Evolutionary conservation across 225 moss, liverwort and hornwort genomes (phyloP).

Genomic region (Polytrichum commune): DNA sequence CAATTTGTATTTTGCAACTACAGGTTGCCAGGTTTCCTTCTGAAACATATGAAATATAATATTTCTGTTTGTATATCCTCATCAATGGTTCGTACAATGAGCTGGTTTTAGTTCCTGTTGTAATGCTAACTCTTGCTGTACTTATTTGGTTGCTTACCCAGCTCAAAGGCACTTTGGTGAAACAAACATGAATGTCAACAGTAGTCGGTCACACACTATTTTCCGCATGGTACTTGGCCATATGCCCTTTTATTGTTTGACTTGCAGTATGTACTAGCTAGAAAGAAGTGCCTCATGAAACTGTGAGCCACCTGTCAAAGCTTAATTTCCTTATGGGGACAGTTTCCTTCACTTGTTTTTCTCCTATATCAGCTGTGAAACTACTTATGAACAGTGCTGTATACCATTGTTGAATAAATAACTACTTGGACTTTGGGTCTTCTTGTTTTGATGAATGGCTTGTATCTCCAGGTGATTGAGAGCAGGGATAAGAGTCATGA

Average conservation of each 20-base stretch:
- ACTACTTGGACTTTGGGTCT: no score
- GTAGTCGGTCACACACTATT: constrained; percentile 90
- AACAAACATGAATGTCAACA: constrained; percentile 92
- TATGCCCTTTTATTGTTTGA: constrained; percentile 5
- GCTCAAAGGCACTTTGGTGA: constrained; percentile 88
- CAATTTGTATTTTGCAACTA: no score
- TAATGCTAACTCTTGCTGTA: no score
- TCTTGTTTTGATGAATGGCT: no score
- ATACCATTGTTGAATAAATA: no score
- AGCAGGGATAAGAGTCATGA: constrained; percentile 77
- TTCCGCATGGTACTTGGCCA: constrained; percentile 70
- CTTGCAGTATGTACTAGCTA: neutral
- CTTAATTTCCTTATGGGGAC: neutral
- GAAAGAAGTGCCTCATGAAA: neutral
- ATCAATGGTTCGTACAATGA: no score
- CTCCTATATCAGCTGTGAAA: neutral
- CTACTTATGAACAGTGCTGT: no score
- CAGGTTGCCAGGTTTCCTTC: no score
- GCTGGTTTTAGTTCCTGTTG: no score
- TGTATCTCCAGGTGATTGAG: constrained; percentile 70
- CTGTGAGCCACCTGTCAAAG: neutral
- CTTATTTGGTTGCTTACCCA: constrained; percentile 14
- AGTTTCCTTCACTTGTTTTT: neutral
- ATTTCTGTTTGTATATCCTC: no score
- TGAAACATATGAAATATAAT: no score